phyloP scores from a whole-genome alignment of 495 filamentous ascomycete species.

The Tuber borchii region DNA sequence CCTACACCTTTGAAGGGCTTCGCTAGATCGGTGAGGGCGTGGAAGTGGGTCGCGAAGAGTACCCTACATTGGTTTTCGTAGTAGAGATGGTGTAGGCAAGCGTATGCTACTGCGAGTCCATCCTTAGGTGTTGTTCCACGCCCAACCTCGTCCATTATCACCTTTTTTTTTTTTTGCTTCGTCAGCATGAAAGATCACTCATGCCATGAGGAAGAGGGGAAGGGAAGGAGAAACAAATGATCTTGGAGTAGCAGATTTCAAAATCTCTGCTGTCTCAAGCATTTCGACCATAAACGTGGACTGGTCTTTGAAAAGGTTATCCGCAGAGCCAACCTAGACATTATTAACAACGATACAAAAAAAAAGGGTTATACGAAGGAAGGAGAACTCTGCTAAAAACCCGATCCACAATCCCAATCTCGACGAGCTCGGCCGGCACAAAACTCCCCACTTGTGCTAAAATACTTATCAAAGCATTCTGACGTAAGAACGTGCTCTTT shows the following conservation, averaged over 20 bases:
- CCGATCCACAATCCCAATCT: slow-evolving; percentile 80
- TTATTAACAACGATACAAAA: background rate
- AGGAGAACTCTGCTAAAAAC: slow-evolving; percentile 64
- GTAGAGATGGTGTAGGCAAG: slow-evolving; percentile 74
- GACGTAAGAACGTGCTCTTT: slow-evolving; percentile 89
- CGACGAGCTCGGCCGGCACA: slow-evolving; percentile 78
- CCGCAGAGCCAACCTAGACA: slow-evolving; percentile 68
- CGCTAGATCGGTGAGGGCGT: slow-evolving; percentile 72
- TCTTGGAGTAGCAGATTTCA: slow-evolving; percentile 57
- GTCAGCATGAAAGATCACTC: background rate
- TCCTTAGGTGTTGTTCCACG: slow-evolving; percentile 89
- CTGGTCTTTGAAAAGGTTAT: slow-evolving; percentile 84
- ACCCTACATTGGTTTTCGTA: slow-evolving; percentile 66
- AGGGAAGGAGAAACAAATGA: slow-evolving; percentile 54
- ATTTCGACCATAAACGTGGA: slow-evolving; percentile 94
- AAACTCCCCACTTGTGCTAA: slow-evolving; percentile 87
- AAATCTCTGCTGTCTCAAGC: slow-evolving; percentile 67
- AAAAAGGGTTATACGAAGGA: slow-evolving; percentile 10
- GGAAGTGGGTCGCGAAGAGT: slow-evolving; percentile 94
- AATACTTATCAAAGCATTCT: slow-evolving; percentile 89
- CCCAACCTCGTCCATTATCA: slow-evolving; percentile 99
- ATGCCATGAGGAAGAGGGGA: background rate
- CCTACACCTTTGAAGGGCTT: slow-evolving; percentile 57
- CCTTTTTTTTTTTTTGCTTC: slow-evolving; percentile 2
- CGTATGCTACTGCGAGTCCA: slow-evolving; percentile 82